These are phyloP conservation scores for Urochloa ruziziensis DNA, from an alignment of 176 grass and related monocot species.

Conservation along the genomic window DNA sequence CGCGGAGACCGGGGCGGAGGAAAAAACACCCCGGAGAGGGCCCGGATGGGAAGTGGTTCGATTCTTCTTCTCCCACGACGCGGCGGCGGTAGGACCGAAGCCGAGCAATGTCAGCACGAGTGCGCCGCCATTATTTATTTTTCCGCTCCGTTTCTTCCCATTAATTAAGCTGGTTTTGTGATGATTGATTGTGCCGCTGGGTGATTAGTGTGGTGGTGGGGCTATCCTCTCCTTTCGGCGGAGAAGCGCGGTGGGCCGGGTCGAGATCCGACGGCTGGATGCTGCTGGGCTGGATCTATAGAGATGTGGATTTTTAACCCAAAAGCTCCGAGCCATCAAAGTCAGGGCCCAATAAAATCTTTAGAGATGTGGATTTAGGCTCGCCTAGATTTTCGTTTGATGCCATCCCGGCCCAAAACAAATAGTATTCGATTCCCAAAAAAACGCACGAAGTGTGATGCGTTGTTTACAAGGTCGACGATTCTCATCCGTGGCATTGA, in stretches of 20 bases:
- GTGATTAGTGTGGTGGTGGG: neutral
- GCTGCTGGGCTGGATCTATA: too few species aligned
- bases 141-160: neutral
- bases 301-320: too few species aligned
- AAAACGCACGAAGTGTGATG: neutral
- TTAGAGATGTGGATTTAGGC: too few species aligned
- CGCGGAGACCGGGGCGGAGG: neutral
- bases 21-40: neutral
- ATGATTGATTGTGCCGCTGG: conserved; percentile 12
- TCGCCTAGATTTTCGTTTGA: too few species aligned
- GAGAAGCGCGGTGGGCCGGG: neutral
- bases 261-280: neutral
- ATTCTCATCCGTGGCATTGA: neutral
- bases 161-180: conserved; percentile 3
- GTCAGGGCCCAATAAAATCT: too few species aligned
- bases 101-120: neutral
- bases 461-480: neutral
- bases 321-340: too few species aligned
- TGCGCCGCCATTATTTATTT: conserved; percentile 10
- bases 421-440: neutral
- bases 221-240: neutral
- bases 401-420: too few species aligned
- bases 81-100: conserved; percentile 5
- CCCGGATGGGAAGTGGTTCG: conserved; percentile 2
- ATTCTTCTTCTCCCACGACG: conserved; percentile 21